Evolutionary conservation across 2,329 filamentous ascomycete genomes (phyloP).

Genomic region (Trichoderma pleuroti): DNA sequence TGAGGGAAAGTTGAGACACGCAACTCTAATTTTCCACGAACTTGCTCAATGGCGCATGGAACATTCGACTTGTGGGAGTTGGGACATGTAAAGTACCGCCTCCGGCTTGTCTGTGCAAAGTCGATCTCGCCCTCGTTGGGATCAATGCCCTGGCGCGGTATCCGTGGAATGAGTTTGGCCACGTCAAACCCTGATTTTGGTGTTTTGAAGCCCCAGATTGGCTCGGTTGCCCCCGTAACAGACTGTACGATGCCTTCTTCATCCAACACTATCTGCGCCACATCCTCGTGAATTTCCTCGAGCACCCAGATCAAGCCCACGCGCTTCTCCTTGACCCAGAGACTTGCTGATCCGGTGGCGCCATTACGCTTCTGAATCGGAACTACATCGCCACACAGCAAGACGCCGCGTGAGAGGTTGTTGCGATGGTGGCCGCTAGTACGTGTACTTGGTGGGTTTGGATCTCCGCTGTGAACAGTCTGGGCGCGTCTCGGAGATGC

Average conservation of each 20-base stretch:
- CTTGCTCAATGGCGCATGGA: slow-evolving; percentile 75
- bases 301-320: slow-evolving; percentile 95
- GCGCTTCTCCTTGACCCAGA: slow-evolving; percentile 98
- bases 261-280: slow-evolving; percentile 72
- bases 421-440: slow-evolving; percentile 60
- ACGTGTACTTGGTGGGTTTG: slow-evolving; percentile 52
- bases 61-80: slow-evolving; percentile 76
- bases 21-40: slow-evolving; percentile 66
- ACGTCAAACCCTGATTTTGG: slow-evolving; percentile 69
- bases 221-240: slow-evolving; percentile 70
- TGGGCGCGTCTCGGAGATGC: slow-evolving; percentile 56
- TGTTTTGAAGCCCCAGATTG: slow-evolving; percentile 78
- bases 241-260: slow-evolving; percentile 70
- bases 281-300: slow-evolving; percentile 95
- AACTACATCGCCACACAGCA: slow-evolving; percentile 96
- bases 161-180: slow-evolving; percentile 72
- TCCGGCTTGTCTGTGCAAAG: slow-evolving; percentile 67
- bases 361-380: slow-evolving; percentile 96
- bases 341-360: slow-evolving; percentile 81
- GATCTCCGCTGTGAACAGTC: slow-evolving; percentile 57
- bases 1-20: slow-evolving; percentile 93
- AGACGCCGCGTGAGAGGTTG: slow-evolving; percentile 78
- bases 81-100: slow-evolving; percentile 80
- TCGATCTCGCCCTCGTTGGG: slow-evolving; percentile 70
- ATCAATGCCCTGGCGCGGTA: slow-evolving; percentile 73